Percentiles rank a stretch among this genome's conserved stretches.
Conservation (phyloP, 108 stramenopile genomes). For the Tribonema minus region DNA sequence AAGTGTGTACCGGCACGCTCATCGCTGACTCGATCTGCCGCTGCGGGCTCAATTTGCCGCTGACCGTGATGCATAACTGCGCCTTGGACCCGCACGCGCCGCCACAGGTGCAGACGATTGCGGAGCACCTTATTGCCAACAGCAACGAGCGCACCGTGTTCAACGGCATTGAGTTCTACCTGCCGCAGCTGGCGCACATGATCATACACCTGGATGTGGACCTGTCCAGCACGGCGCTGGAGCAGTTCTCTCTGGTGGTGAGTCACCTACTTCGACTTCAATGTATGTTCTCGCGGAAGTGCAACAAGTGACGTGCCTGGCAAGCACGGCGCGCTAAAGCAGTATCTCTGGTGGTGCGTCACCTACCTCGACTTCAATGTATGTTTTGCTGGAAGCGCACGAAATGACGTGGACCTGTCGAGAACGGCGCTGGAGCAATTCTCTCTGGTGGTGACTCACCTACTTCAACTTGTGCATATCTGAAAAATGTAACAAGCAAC, state of each 20-base stretch:
- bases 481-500: too few relatives aligned
- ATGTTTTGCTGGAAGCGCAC: too few relatives aligned
- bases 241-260: constrained; percentile 88
- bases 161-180: constrained; percentile 96
- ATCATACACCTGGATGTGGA: constrained; percentile 94
- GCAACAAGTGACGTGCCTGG: too few relatives aligned
- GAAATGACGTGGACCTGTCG: constrained; percentile 90
- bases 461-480: too few relatives aligned
- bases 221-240: constrained; percentile 85
- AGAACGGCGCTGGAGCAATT: constrained; percentile 89
- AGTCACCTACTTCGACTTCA: too few relatives aligned
- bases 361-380: too few relatives aligned
- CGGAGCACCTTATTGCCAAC: too few relatives aligned
- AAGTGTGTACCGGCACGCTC: background rate
- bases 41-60: background rate
- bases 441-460: constrained; percentile 87
- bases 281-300: too few relatives aligned
- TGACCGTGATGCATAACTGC: background rate
- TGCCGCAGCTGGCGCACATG: constrained; percentile 98
- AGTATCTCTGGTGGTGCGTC: too few relatives aligned
- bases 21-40: background rate
- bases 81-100: background rate
- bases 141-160: constrained; percentile 89
- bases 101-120: too few relatives aligned
- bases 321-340: too few relatives aligned